Percentiles rank a stretch among this genome's conserved stretches.
Evolutionary conservation across 371 early-diverging fungal genomes (phyloP).

Genomic region (Umbelopsis sp.): DNA sequence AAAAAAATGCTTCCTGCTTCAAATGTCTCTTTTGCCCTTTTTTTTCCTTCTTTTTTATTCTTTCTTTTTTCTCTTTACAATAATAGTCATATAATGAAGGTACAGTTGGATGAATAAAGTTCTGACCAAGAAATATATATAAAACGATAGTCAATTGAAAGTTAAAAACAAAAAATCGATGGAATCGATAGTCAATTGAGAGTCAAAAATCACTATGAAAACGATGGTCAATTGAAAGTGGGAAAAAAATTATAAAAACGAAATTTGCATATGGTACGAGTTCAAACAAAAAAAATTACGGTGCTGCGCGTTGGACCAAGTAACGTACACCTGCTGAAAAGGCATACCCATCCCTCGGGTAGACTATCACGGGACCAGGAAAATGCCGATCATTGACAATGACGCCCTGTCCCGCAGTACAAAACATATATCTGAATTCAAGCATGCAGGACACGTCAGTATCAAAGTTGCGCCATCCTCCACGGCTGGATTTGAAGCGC

Average conservation of each 20-base stretch:
- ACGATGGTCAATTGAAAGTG: too few species aligned
- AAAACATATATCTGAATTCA: conserved; percentile 16
- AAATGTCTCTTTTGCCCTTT: background rate
- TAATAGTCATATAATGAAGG: background rate
- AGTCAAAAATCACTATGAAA: too few species aligned
- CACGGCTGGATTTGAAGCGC: conserved; percentile 17
- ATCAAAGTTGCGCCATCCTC: conserved; percentile 17
- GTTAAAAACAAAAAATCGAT: too few species aligned
- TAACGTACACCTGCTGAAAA: conserved; percentile 12
- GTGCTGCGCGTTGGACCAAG: background rate
- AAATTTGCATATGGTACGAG: too few species aligned
- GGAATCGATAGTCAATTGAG: too few species aligned
- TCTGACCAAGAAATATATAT: background rate
- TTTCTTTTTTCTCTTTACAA: background rate
- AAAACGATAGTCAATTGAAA: background rate
- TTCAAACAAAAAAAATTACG: background rate
- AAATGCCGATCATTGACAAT: conserved; percentile 18
- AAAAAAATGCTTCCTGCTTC: too few species aligned
- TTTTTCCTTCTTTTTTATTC: background rate
- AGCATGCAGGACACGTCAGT: conserved; percentile 12
- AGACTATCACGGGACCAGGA: conserved; percentile 14
- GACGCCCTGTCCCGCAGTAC: conserved; percentile 19
- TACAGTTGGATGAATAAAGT: background rate
- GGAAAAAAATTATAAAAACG: too few species aligned
- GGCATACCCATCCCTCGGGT: conserved; percentile 13